Conservation (phyloP, 257 asterid species). For the Verbena officinalis region DNA sequence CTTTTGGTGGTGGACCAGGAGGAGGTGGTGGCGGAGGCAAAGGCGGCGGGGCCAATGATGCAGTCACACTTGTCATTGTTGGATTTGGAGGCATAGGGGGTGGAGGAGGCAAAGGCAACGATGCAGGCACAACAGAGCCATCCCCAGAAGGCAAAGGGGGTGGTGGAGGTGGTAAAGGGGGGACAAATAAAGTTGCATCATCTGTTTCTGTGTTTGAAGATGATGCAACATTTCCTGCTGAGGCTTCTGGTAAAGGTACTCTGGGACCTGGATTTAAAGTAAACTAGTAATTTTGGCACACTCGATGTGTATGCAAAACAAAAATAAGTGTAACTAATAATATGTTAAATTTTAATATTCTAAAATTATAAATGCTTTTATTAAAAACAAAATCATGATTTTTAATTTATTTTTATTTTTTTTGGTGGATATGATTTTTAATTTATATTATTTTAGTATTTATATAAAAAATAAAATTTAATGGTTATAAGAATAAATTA, state of each 20-base stretch:
- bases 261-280: slow-evolving; percentile 70
- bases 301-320: no score
- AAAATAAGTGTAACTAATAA: no score
- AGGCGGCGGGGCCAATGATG: slow-evolving; percentile 26
- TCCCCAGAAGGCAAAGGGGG: slow-evolving; percentile 75
- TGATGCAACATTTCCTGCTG: slow-evolving; percentile 76
- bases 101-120: slow-evolving; percentile 89
- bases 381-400: no score
- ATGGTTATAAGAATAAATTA: no score
- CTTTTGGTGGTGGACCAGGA: slow-evolving; percentile 94
- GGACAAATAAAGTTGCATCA: slow-evolving; percentile 48
- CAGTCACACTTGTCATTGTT: slow-evolving; percentile 40
- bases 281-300: no score
- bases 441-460: no score
- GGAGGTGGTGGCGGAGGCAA: slow-evolving; percentile 78
- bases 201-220: slow-evolving; percentile 63
- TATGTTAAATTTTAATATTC: no score
- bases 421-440: no score
- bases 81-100: slow-evolving; percentile 90
- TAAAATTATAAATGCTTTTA: no score
- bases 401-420: no score
- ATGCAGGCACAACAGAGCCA: slow-evolving; percentile 50
- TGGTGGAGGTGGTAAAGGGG: slow-evolving; percentile 79
- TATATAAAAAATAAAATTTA: no score
- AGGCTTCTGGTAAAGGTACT: slow-evolving; percentile 72